Evolutionary conservation across 768 basidiomycete species (phyloP).

Genomic region (Xerocomellus amylosporus): DNA sequence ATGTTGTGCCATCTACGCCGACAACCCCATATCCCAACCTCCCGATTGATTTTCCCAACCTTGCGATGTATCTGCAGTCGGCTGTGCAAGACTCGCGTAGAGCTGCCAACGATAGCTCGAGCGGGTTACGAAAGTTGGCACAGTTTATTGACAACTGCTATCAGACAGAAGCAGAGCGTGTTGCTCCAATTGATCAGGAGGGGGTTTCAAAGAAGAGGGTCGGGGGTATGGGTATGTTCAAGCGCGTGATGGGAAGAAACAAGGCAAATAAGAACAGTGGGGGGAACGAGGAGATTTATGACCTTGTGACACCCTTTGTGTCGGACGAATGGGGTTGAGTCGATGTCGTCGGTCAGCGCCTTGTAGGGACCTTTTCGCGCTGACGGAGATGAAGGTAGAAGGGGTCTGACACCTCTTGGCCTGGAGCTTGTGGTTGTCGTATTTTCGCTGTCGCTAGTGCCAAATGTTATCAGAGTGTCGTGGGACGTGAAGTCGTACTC

Average conservation of each 20-base stretch:
- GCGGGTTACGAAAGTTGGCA: slow-evolving; percentile 62
- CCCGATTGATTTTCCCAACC: slow-evolving; percentile 71
- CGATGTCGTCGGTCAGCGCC: not conserved
- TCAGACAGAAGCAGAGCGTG: slow-evolving; percentile 40
- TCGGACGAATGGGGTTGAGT: slow-evolving; percentile 67
- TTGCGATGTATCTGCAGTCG: slow-evolving; percentile 72
- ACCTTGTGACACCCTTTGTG: slow-evolving; percentile 80
- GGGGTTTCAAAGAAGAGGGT: slow-evolving; percentile 42
- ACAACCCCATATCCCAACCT: slow-evolving; percentile 64
- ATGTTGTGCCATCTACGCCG: slow-evolving; percentile 62
- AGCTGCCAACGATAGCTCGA: slow-evolving; percentile 56
- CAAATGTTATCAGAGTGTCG: not conserved
- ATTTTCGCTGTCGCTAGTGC: not conserved
- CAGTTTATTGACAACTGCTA: slow-evolving; percentile 69
- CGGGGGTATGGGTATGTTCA: slow-evolving; percentile 46
- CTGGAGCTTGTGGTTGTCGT: not conserved
- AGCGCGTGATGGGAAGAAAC: slow-evolving; percentile 56
- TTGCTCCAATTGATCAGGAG: slow-evolving; percentile 30
- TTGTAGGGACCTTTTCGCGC: not conserved
- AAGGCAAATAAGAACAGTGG: slow-evolving; percentile 47
- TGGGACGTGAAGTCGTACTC: not conserved
- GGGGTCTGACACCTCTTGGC: not conserved
- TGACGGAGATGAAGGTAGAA: not conserved
- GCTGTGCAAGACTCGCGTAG: slow-evolving; percentile 67
- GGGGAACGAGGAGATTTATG: slow-evolving; percentile 76